Conservation (phyloP, 768 basidiomycete genomes). For the Saitozyma sp. region DNA sequence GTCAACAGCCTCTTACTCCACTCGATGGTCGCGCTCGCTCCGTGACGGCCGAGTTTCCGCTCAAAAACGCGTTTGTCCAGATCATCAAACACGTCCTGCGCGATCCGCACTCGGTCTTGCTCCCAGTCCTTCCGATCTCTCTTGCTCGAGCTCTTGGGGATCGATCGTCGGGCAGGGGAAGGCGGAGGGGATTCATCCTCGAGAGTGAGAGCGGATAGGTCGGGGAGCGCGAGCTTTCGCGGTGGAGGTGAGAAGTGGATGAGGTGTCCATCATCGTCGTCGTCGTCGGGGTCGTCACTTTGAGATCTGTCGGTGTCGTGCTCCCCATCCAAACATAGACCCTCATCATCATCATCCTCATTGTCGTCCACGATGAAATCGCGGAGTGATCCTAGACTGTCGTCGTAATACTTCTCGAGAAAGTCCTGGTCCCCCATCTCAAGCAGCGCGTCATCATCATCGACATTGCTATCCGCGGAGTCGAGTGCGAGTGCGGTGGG, state of each 20-base stretch:
- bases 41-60: conserved; percentile 30
- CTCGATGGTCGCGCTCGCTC: conserved; percentile 34
- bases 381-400: conserved; percentile 29
- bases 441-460: conserved; percentile 12
- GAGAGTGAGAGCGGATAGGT: conserved; percentile 11
- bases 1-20: conserved; percentile 54
- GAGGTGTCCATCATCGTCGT: conserved; percentile 15
- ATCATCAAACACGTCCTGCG: conserved; percentile 39
- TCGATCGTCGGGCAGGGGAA: background rate
- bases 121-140: conserved; percentile 30
- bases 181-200: conserved; percentile 3
- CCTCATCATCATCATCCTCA: conserved; percentile 18
- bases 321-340: conserved; percentile 12
- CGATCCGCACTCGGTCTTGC: conserved; percentile 27
- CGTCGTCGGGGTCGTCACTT: background rate
- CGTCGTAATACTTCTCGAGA: conserved; percentile 21
- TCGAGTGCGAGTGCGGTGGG: background rate
- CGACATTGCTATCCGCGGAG: conserved; percentile 5
- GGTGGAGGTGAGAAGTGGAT: conserved; percentile 27
- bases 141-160: conserved; percentile 4
- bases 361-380: conserved; percentile 49
- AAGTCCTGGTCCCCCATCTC: conserved; percentile 14
- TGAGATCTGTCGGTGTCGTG: background rate
- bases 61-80: conserved; percentile 50
- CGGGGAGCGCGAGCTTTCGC: conserved; percentile 13